Percentiles rank a stretch among this genome's conserved stretches.
phyloP scores from a whole-genome alignment of 2,329 filamentous ascomycete genomes.

The Penicillium janthinellum region DNA sequence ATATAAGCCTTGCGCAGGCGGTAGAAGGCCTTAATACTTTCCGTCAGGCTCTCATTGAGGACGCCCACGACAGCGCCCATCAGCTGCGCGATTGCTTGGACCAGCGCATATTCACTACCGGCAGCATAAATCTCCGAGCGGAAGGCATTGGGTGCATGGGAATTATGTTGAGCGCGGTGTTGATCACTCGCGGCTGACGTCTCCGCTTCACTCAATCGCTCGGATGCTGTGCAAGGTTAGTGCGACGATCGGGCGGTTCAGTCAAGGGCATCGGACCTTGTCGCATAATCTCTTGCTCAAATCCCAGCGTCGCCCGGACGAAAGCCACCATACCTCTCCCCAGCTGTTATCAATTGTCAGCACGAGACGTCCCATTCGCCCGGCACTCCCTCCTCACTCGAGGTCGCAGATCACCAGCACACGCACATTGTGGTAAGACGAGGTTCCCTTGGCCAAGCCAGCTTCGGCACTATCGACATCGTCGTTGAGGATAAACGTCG shows the following conservation, averaged over 20 bases:
- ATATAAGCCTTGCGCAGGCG: slow-evolving; percentile 87
- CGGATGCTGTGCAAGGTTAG: slow-evolving; percentile 56
- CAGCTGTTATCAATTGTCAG: slow-evolving; percentile 52
- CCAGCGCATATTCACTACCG: slow-evolving; percentile 83
- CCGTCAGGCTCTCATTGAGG: slow-evolving; percentile 87
- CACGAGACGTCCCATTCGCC: not conserved
- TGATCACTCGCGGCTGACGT: slow-evolving; percentile 74
- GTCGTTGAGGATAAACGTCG: slow-evolving; percentile 79
- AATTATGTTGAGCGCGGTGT: slow-evolving; percentile 69
- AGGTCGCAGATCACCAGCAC: not conserved
- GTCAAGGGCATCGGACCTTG: slow-evolving; percentile 53
- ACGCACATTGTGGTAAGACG: slow-evolving; percentile 77
- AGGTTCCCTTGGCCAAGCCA: slow-evolving; percentile 69
- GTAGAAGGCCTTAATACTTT: slow-evolving; percentile 89
- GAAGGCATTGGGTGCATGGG: slow-evolving; percentile 53
- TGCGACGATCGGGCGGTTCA: not conserved
- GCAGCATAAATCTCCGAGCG: slow-evolving; percentile 71
- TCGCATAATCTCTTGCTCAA: slow-evolving; percentile 88
- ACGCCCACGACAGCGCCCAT: slow-evolving; percentile 89
- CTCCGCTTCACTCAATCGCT: slow-evolving; percentile 74
- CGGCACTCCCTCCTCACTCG: slow-evolving; percentile 8
- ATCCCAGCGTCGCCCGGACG: slow-evolving; percentile 81
- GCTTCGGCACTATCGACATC: slow-evolving; percentile 83
- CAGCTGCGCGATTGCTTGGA: slow-evolving; percentile 80
- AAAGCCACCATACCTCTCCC: slow-evolving; percentile 81